These are phyloP conservation scores for Leishmania tropica DNA, from an alignment of 208 protist genomes.

Conservation along the genomic window DNA sequence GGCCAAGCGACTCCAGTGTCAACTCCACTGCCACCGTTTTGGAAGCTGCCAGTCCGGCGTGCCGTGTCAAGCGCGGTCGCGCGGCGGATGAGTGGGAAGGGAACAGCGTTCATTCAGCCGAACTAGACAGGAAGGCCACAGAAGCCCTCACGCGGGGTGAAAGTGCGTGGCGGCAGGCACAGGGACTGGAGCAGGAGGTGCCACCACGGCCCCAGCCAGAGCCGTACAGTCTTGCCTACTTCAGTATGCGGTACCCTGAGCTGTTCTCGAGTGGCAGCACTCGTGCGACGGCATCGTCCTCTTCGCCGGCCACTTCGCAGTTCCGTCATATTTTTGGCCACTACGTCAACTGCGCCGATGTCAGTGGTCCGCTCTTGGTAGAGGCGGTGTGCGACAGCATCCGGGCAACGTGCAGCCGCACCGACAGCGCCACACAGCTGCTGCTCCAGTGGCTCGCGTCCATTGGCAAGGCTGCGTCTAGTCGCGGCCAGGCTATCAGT, in stretches of 20 bases:
- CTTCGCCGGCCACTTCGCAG: constrained; percentile 5
- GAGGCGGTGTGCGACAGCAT: constrained; percentile 53
- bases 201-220: not conserved
- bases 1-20: constrained; percentile 17
- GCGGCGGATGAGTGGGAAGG: not conserved
- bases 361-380: constrained; percentile 45
- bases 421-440: constrained; percentile 31
- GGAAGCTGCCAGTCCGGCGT: constrained; percentile 14
- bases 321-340: constrained; percentile 45
- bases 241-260: constrained; percentile 29
- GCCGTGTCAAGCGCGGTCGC: constrained; percentile 7
- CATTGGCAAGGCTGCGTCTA: constrained; percentile 13
- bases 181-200: not conserved
- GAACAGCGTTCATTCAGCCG: not conserved
- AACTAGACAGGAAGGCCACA: not conserved
- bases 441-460: constrained; percentile 35
- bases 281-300: not conserved
- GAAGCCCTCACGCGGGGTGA: not conserved
- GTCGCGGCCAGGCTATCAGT: not conserved
- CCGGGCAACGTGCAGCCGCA: constrained; percentile 34
- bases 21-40: constrained; percentile 24
- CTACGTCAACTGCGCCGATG: constrained; percentile 86
- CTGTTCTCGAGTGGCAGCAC: constrained; percentile 19
- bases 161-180: not conserved
- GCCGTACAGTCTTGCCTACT: constrained; percentile 26